These are phyloP conservation scores for Agapanthus africanus DNA, from an alignment of 106 monocot genomes.

Conservation along the genomic window DNA sequence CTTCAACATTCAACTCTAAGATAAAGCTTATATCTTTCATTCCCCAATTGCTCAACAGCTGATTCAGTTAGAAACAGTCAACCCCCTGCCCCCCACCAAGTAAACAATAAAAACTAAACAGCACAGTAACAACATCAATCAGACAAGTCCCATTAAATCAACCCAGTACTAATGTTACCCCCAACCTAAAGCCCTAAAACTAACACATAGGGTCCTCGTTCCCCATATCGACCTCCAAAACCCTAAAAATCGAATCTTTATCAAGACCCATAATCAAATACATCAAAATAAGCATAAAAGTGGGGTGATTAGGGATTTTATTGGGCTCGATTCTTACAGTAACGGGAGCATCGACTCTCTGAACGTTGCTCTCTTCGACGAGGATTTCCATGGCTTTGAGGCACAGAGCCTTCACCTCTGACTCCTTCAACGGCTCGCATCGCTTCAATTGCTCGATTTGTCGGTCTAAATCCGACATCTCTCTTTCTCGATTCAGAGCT, in stretches of 20 bases:
- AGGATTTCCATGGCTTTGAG: conserved; percentile 99
- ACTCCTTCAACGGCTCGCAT: conserved; percentile 91
- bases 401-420: conserved; percentile 93
- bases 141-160: background rate
- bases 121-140: background rate
- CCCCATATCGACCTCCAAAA: background rate
- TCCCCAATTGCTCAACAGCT: too few species aligned
- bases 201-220: background rate
- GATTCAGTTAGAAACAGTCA: too few species aligned
- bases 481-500: too few species aligned
- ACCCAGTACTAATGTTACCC: background rate
- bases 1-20: too few species aligned
- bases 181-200: background rate
- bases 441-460: conserved; percentile 98
- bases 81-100: too few species aligned
- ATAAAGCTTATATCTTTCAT: too few species aligned
- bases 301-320: too few species aligned
- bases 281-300: too few species aligned
- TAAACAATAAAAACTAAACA: background rate
- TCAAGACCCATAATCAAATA: background rate
- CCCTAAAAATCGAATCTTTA: background rate
- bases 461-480: conserved; percentile 93
- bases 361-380: conserved; percentile 98
- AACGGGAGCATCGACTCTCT: conserved; percentile 95
- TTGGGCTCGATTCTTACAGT: too few species aligned